Evolutionary conservation across 2,329 filamentous ascomycete genomes (phyloP).

Genomic region (Erysiphe pulchra): DNA sequence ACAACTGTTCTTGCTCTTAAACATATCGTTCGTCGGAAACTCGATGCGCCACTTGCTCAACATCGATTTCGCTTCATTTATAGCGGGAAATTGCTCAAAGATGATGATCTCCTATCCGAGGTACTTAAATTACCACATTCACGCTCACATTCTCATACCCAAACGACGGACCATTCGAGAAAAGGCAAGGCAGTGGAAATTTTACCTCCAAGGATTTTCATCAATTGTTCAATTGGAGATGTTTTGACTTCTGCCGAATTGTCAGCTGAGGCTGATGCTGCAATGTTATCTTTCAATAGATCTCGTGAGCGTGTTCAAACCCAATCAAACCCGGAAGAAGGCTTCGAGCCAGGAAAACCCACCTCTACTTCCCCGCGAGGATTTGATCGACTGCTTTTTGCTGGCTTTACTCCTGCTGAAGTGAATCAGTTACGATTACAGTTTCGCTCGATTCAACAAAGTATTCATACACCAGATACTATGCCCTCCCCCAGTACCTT

Average conservation of each 20-base stretch:
- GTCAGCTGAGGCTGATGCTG: slow-evolving; percentile 28
- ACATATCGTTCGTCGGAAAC: slow-evolving; percentile 48
- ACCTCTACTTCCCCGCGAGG: slow-evolving; percentile 39
- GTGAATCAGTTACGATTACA: slow-evolving; percentile 67
- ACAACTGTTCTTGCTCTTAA: slow-evolving; percentile 62
- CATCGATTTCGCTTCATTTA: slow-evolving; percentile 73
- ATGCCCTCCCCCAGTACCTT: slow-evolving; percentile 61
- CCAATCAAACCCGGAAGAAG: slow-evolving; percentile 2
- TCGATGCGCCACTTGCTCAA: slow-evolving; percentile 33
- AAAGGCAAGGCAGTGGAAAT: slow-evolving; percentile 42
- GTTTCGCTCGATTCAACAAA: slow-evolving; percentile 63
- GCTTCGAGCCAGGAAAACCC: slow-evolving; percentile 2
- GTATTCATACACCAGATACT: slow-evolving; percentile 64
- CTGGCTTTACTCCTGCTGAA: slow-evolving; percentile 64
- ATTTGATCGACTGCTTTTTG: slow-evolving; percentile 61
- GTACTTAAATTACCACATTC: slow-evolving; percentile 35
- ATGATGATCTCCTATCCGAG: slow-evolving; percentile 38
- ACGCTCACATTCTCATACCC: too few species aligned
- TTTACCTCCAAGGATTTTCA: slow-evolving; percentile 37
- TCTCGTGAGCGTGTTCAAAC: slow-evolving; percentile 3
- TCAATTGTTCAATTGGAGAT: slow-evolving; percentile 81
- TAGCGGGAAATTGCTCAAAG: slow-evolving; percentile 62
- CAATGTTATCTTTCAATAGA: slow-evolving; percentile 5
- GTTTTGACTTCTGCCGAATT: slow-evolving; percentile 44
- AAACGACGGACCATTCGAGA: slow-evolving; percentile 16